Evolutionary conservation across 148 eudicot genomes (phyloP).

Genomic region (Silene uniflora): DNA sequence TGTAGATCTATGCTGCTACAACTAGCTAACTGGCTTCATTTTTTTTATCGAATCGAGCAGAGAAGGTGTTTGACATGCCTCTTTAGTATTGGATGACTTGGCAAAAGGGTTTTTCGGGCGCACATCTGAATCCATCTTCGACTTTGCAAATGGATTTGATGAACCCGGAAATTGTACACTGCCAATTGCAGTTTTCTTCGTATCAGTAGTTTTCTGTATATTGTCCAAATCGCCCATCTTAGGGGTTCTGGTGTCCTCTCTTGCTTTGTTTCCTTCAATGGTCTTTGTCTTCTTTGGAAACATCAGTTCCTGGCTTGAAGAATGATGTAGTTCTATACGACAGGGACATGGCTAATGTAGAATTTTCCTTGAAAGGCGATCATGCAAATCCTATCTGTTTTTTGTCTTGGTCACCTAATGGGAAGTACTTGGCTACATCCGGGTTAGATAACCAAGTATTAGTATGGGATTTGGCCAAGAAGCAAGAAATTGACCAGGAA

Average conservation of each 20-base stretch:
- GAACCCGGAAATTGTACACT: constrained; percentile 34
- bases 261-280: constrained; percentile 37
- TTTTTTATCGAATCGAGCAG: constrained; percentile 76
- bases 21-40: constrained; percentile 42
- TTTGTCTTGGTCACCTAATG: constrained; percentile 95
- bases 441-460: constrained; percentile 83
- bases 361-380: constrained; percentile 72
- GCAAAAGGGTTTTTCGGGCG: constrained; percentile 77
- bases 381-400: constrained; percentile 74
- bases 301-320: constrained; percentile 75
- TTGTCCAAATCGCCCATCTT: constrained; percentile 28
- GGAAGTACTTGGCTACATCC: constrained; percentile 90
- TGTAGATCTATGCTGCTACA: constrained; percentile 9
- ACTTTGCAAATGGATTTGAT: constrained; percentile 55
- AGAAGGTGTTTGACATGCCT: constrained; percentile 52
- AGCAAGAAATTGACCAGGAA: constrained; percentile 80
- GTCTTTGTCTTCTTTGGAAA: constrained; percentile 40
- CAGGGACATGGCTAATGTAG: constrained; percentile 94
- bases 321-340: constrained; percentile 95
- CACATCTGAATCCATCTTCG: constrained; percentile 24
- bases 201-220: constrained; percentile 24
- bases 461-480: constrained; percentile 83
- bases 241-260: constrained; percentile 29
- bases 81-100: constrained; percentile 54
- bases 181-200: constrained; percentile 24